A percentile compares a stretch with the other conserved stretches of the same genome.
These are phyloP conservation scores for Hyaloperonospora arabidopsidis DNA, from an alignment of 352 stramenopile genomes.

Conservation along the genomic window DNA sequence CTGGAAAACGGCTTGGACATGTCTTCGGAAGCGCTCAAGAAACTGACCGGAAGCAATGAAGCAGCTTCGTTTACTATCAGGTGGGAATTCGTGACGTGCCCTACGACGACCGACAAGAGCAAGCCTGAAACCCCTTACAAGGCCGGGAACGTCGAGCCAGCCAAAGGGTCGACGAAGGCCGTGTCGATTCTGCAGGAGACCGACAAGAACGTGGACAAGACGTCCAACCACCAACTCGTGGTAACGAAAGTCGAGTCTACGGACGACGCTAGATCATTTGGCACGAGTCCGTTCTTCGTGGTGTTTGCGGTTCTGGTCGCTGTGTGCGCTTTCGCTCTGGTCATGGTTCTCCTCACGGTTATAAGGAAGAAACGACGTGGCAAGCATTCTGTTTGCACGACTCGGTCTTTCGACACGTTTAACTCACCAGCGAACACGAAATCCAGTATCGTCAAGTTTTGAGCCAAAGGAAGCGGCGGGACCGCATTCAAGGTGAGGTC, in stretches of 20 bases:
- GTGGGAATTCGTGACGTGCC: conserved; percentile 42
- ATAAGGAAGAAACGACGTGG: conserved; percentile 18
- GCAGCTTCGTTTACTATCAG: conserved; percentile 24
- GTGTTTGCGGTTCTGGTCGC: conserved; percentile 13
- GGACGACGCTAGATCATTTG: not conserved
- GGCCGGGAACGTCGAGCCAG: conserved; percentile 19
- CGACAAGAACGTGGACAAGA: conserved; percentile 23
- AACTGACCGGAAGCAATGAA: conserved; percentile 29
- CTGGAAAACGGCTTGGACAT: conserved; percentile 43
- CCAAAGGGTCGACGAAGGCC: conserved; percentile 6
- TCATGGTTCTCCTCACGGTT: conserved; percentile 11
- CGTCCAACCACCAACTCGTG: conserved; percentile 4
- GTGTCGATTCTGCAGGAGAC: conserved; percentile 29
- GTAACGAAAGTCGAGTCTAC: conserved; percentile 5
- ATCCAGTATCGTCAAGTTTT: conserved; percentile 30
- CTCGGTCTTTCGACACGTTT: conserved; percentile 24
- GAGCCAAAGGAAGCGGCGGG: conserved; percentile 5
- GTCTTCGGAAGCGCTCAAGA: conserved; percentile 30
- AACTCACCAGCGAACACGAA: conserved; percentile 25
- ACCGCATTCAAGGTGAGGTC: not conserved
- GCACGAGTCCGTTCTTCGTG: conserved; percentile 24
- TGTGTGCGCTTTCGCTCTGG: conserved; percentile 17
- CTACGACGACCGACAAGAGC: conserved; percentile 7
- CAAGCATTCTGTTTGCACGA: conserved; percentile 8
- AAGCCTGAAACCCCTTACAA: conserved; percentile 12